These are phyloP conservation scores for Penicillium diatomitis DNA, from an alignment of 495 filamentous ascomycete species.

Conservation along the genomic window DNA sequence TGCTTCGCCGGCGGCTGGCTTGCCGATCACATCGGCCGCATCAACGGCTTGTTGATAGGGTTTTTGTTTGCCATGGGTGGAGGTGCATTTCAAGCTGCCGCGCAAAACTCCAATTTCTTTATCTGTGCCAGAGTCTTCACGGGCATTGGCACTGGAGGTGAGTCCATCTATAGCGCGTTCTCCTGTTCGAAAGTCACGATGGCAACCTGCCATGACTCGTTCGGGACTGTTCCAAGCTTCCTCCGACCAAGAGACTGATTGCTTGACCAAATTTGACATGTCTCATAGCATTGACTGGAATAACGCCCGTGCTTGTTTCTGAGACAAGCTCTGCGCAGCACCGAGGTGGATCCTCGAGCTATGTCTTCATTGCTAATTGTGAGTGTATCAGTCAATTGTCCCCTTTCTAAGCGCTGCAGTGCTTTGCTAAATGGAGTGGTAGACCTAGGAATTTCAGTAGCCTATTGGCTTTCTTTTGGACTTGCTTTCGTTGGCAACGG, in stretches of 20 bases:
- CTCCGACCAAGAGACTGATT: background rate
- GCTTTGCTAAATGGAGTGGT: conserved; percentile 2
- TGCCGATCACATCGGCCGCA: conserved; percentile 45
- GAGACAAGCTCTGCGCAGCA: conserved; percentile 42
- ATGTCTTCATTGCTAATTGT: conserved; percentile 47
- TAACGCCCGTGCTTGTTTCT: conserved; percentile 42
- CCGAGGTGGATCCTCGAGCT: conserved; percentile 39
- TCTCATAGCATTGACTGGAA: conserved; percentile 35
- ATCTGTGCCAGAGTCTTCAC: conserved; percentile 46
- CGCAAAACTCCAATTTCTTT: conserved; percentile 44
- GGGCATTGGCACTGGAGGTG: conserved; percentile 45
- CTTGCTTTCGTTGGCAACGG: conserved; percentile 43
- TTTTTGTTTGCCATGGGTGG: conserved; percentile 45
- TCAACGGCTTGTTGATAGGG: conserved; percentile 44
- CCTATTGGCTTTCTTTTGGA: conserved; percentile 56
- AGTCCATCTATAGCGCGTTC: background rate
- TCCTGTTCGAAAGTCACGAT: too few relatives aligned
- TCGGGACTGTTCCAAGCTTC: background rate
- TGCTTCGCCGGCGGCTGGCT: conserved; percentile 44
- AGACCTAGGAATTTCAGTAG: conserved; percentile 51
- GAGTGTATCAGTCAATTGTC: conserved; percentile 1
- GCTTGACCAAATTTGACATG: background rate
- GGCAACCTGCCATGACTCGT: too few relatives aligned
- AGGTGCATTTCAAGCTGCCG: conserved; percentile 42
- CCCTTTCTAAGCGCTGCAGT: background rate